Evolutionary conservation across 2,329 filamentous ascomycete genomes (phyloP).

Genomic region (Neofusicoccum ribis): DNA sequence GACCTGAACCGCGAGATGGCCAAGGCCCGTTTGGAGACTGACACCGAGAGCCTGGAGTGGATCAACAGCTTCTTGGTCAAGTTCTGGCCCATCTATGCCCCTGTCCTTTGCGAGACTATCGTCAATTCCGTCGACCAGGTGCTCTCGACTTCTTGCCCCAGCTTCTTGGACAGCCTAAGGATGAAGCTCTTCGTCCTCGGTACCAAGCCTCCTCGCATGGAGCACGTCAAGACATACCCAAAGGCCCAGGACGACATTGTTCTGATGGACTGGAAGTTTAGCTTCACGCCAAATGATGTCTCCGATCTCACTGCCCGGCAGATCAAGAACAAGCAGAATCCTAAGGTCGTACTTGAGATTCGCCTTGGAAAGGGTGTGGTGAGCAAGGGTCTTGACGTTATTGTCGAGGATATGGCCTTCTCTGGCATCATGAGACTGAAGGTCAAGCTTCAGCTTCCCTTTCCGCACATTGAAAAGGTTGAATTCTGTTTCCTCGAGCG

Average conservation of each 20-base stretch:
- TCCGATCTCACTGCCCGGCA: constrained; percentile 89
- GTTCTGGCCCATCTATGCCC: constrained; percentile 99
- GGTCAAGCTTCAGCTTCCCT: constrained; percentile 93
- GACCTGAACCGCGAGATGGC: constrained; percentile 88
- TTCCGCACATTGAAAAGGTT: constrained; percentile 90
- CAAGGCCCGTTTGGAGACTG: constrained; percentile 82
- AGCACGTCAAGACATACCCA: constrained; percentile 97
- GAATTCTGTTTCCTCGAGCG: constrained; percentile 93
- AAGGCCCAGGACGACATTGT: constrained; percentile 94
- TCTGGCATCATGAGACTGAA: constrained; percentile 95
- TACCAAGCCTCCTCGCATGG: constrained; percentile 90
- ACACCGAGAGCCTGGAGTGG: constrained; percentile 93
- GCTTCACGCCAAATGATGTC: constrained; percentile 94
- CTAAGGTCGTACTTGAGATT: constrained; percentile 93
- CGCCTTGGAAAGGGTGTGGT: constrained; percentile 94
- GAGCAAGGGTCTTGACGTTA: constrained; percentile 94
- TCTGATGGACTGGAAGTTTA: constrained; percentile 99
- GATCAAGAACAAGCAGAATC: constrained; percentile 93
- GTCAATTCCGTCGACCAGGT: constrained; percentile 96
- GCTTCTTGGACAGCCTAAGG: constrained; percentile 89
- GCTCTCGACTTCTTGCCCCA: constrained; percentile 84
- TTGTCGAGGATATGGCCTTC: constrained; percentile 97
- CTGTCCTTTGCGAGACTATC: constrained; percentile 86
- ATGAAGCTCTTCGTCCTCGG: constrained; percentile 93
- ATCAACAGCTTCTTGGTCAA: constrained; percentile 98